Conservation (phyloP, 805 yeast species). For the Nakazawaea holstii region DNA sequence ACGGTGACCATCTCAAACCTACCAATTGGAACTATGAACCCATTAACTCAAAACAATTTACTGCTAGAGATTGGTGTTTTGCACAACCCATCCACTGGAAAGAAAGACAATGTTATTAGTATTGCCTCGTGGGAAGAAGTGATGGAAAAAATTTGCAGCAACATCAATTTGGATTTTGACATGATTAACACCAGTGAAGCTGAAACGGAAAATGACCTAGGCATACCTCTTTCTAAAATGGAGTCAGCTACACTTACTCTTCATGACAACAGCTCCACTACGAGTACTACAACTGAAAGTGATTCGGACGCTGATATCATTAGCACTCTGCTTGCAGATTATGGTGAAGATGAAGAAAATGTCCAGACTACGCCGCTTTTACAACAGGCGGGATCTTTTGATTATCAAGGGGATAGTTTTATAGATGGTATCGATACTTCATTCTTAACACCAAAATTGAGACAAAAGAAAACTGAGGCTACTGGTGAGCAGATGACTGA, state of each 20-base stretch:
- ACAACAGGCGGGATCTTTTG: background rate
- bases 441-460: background rate
- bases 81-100: background rate
- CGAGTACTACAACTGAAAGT: constrained; percentile 8
- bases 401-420: background rate
- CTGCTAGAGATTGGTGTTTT: constrained; percentile 6
- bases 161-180: constrained; percentile 28
- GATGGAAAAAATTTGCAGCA: constrained; percentile 28
- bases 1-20: constrained; percentile 2
- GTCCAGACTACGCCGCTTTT: background rate
- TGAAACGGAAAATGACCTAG: background rate
- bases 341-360: background rate
- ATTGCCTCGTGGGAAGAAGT: constrained; percentile 25
- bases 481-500: background rate
- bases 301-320: constrained; percentile 13
- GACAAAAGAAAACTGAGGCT: background rate
- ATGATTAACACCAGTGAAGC: constrained; percentile 1
- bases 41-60: background rate
- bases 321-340: constrained; percentile 1
- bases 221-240: background rate
- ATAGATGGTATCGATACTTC: background rate
- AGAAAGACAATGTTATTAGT: background rate
- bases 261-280: background rate
- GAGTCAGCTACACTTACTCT: background rate
- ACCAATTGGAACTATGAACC: background rate